Base-by-base conservation (phyloP, 305 asterid species). In the Fraxinus sp. region DNA sequence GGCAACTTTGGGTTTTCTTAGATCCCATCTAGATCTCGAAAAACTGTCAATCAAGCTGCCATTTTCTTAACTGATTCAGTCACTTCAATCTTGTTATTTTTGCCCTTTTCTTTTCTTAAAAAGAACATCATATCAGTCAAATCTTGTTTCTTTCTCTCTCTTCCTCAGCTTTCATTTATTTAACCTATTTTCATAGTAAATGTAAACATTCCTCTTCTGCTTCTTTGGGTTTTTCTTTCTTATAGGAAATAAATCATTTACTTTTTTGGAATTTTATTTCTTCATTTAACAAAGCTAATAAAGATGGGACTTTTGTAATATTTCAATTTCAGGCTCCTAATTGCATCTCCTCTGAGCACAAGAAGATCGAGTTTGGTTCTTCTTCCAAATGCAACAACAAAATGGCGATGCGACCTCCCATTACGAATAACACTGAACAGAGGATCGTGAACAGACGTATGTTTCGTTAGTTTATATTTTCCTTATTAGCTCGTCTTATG, bases 341-440 rank as follows among this genome's bases (percentile, higher is more conserved):
- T 87, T 49, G 80, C 59, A 59, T 80, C 41, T 35, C 88, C 28
- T 82, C 88, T 35, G 92, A 88, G 70, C 84, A 89, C 87, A 89
- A 89, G 85, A 89, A 89, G 85, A 85, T 87, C 76, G 96, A 94
- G 26, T 70, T 86, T 9, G 95, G 93, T 4, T 92, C 95, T 39
- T 90, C 98, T 77, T 91, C 98, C 20, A 92, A 79, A 87, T 90
- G 89, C 89, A 90, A 86, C 90, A 87, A 75, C 85, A 87, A 75
- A 83, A 84, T 85, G 84, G 46, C 91, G 24, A 84, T 85, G 75
- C 89, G 87, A 81, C 88, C 96, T 24, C 80, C 93, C 9, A 28
- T 86, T 78, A 78, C 86, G 32, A 87, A 33, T 59, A 87, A 80
- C 75, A 82, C 87, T 0, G 93, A 88, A 57, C 91, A 78, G 14